phyloP scores from a whole-genome alignment of 306 rosid species.

The Castanea mollissima region DNA sequence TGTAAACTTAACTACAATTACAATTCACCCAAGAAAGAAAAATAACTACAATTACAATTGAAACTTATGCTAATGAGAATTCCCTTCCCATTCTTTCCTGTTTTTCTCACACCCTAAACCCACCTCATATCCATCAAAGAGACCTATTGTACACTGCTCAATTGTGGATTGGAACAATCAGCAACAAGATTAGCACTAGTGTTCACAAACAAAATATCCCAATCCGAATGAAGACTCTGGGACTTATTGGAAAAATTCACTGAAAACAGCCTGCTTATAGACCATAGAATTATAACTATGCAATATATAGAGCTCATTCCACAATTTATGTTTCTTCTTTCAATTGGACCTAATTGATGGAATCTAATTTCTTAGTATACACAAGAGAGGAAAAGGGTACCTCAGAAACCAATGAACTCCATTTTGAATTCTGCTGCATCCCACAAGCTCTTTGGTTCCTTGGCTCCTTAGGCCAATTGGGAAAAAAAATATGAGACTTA shows the following conservation, averaged over 20 bases:
- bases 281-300: not conserved
- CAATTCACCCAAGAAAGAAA: not conserved
- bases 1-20: not conserved
- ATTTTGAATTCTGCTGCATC: constrained; percentile 4
- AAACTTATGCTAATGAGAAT: not conserved
- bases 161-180: not conserved
- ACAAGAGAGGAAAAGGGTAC: constrained; percentile 21
- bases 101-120: not conserved
- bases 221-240: not conserved
- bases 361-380: constrained; percentile 17
- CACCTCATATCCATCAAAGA: not conserved
- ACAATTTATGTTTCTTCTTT: constrained; percentile 25
- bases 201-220: not conserved
- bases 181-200: not conserved
- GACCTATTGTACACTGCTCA: not conserved
- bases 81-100: not conserved
- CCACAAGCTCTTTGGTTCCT: constrained; percentile 17
- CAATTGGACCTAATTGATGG: constrained; percentile 19
- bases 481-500: constrained; percentile 8
- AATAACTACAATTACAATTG: not conserved
- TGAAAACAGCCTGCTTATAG: not conserved
- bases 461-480: constrained; percentile 1
- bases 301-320: constrained; percentile 3
- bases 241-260: not conserved
- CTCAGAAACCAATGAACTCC: constrained; percentile 25